Conservation (phyloP, 106 monocot species). For the Gastrodia elata region DNA sequence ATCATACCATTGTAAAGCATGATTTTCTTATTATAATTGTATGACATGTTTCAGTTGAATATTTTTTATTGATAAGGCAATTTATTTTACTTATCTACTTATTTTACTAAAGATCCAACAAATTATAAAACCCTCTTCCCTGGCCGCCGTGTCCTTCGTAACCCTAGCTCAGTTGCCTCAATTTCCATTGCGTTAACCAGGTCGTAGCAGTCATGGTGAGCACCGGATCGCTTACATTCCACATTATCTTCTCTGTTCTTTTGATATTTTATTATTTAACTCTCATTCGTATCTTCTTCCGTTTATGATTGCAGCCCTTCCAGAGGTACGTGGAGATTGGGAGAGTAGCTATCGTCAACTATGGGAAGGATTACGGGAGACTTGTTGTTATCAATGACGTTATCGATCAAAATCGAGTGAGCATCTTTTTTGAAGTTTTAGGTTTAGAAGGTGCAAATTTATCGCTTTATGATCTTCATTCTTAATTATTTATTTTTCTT, state of each 20-base stretch:
- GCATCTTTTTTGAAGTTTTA: not conserved
- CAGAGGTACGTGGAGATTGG: slow-evolving; percentile 87
- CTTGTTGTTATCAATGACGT: slow-evolving; percentile 78
- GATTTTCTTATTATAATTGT: no score
- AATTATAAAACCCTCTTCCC: no score
- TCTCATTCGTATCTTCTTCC: not conserved
- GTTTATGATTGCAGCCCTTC: slow-evolving; percentile 52
- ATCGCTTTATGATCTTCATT: not conserved
- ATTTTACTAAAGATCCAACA: no score
- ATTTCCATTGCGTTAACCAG: not conserved
- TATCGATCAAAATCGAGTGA: slow-evolving; percentile 70
- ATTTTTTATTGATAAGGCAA: no score
- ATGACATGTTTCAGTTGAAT: no score
- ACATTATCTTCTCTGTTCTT: not conserved
- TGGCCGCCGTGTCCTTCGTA: not conserved
- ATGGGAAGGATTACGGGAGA: slow-evolving; percentile 81
- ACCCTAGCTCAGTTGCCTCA: not conserved
- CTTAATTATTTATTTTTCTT: no score
- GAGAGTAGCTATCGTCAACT: slow-evolving; percentile 74
- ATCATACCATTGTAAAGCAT: no score
- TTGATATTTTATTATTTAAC: not conserved
- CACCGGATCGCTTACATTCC: not conserved
- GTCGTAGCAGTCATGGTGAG: not conserved
- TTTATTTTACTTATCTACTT: no score
- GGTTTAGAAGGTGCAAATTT: not conserved